phyloP scores from a whole-genome alignment of 1,284 basidiomycete genomes.

The Leccinum griseonigrum region DNA sequence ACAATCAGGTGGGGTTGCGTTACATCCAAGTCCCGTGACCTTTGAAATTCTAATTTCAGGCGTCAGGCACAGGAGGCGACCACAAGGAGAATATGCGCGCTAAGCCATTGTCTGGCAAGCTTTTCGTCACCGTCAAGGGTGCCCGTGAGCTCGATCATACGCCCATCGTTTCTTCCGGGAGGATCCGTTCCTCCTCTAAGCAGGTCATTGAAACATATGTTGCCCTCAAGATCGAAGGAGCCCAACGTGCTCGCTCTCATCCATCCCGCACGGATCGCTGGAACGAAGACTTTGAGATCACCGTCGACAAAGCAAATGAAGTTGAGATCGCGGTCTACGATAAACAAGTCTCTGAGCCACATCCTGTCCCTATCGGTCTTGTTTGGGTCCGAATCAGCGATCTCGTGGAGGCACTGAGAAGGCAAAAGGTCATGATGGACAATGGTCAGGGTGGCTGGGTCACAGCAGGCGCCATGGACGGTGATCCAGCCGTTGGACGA shows the following conservation, averaged over 20 bases:
- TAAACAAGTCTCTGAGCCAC: slow-evolving; percentile 76
- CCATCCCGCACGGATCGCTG: slow-evolving; percentile 93
- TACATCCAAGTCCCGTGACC: background rate
- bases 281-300: slow-evolving; percentile 97
- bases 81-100: slow-evolving; percentile 88
- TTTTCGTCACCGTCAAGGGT: slow-evolving; percentile 85
- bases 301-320: slow-evolving; percentile 98
- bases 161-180: slow-evolving; percentile 58
- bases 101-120: slow-evolving; percentile 92
- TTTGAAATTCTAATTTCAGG: slow-evolving; percentile 26
- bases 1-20: slow-evolving; percentile 39
- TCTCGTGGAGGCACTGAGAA: slow-evolving; percentile 90
- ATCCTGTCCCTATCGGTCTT: slow-evolving; percentile 90
- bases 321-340: slow-evolving; percentile 97
- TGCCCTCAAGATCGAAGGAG: slow-evolving; percentile 95
- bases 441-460: slow-evolving; percentile 91
- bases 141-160: slow-evolving; percentile 96
- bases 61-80: slow-evolving; percentile 74
- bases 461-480: slow-evolving; percentile 82
- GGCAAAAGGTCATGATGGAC: slow-evolving; percentile 89
- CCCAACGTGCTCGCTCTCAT: slow-evolving; percentile 89
- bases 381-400: slow-evolving; percentile 96
- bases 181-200: slow-evolving; percentile 75
- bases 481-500: slow-evolving; percentile 43
- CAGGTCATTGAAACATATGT: slow-evolving; percentile 85